phyloP scores from a whole-genome alignment of 2,329 filamentous ascomycete genomes.

The Curvularia verruculosa region DNA sequence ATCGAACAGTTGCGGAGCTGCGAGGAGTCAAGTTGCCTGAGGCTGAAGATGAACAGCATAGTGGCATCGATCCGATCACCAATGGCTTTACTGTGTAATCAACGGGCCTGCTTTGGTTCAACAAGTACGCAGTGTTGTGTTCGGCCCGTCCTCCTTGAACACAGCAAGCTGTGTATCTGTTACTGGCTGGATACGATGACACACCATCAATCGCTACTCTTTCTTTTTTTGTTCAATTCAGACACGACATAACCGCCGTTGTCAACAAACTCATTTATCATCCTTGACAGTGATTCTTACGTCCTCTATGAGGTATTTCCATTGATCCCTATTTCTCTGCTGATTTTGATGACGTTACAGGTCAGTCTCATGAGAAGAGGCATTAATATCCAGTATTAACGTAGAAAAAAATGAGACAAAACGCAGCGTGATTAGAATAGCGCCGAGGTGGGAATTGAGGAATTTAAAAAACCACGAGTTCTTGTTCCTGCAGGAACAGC shows the following conservation, averaged over 20 bases:
- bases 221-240: conserved; percentile 29
- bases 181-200: neutral
- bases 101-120: conserved; percentile 14
- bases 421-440: conserved; percentile 6
- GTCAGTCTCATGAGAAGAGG: neutral
- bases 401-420: neutral
- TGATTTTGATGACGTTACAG: no score
- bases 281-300: neutral
- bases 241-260: conserved; percentile 12
- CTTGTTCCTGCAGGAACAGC: conserved; percentile 12
- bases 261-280: conserved; percentile 26
- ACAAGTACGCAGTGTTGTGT: conserved; percentile 13
- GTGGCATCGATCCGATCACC: conserved; percentile 20
- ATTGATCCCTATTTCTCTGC: no score
- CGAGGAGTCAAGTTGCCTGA: neutral
- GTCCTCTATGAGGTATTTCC: neutral
- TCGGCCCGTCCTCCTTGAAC: conserved; percentile 24
- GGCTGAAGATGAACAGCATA: neutral
- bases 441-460: conserved; percentile 5
- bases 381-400: neutral
- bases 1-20: neutral
- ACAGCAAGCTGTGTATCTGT: conserved; percentile 19
- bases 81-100: conserved; percentile 22
- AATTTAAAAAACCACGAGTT: conserved; percentile 14
- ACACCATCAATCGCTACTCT: conserved; percentile 19